Base-by-base conservation (phyloP, 495 filamentous ascomycete species). In the Podospora appendiculata region DNA sequence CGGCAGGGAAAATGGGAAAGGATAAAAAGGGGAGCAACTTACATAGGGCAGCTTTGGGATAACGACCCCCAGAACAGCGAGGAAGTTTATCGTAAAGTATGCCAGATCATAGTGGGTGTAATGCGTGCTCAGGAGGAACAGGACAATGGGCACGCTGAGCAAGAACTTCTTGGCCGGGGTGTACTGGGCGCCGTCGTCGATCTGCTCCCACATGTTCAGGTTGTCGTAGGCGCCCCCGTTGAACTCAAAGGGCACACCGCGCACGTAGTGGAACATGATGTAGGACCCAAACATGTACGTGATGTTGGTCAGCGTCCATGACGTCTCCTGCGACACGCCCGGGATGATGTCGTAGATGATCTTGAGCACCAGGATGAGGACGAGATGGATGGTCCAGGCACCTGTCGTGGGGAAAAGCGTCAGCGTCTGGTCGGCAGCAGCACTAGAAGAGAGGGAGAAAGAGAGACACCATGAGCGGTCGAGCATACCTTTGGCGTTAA, bases 141-240 rank as follows among this genome's bases (percentile, higher is more conserved):
- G 79, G 54, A 90, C 79, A 56, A 98, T 90, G 33, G 93, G 93
- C 45, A 96, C 93, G 53, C 84, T 89, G 60, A 98, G 82, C 53
- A 98, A 72, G 70, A 96, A 98, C 70, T 98, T 98, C 80, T 98
- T 98, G 51, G 93, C 83, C 11, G 93, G 93, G 6, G 93, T 98
- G 73, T 96, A 98, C 66, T 98, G 93, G 68, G 93, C 93, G 32
- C 93, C 93, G 62, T 98, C 93, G 74, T 98, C 93, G 65, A 98
- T 98, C 76, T 98, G 93, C 76, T 98, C 93, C 93, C 93, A 98
- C 91, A 98, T 96, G 73, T 96, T 97, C 58, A 97, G 79, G 66
- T 97, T 96, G 71, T 98, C 93, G 75, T 96, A 98, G 53, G 93
- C 93, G 46, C 93, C 93, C n/a, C 89, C 84, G 67, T 98, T 96